Percentiles rank a stretch among this genome's conserved stretches.
These are phyloP conservation scores for Phascolomyces articulosus DNA, from an alignment of 371 early-diverging fungal species.

Conservation along the genomic window DNA sequence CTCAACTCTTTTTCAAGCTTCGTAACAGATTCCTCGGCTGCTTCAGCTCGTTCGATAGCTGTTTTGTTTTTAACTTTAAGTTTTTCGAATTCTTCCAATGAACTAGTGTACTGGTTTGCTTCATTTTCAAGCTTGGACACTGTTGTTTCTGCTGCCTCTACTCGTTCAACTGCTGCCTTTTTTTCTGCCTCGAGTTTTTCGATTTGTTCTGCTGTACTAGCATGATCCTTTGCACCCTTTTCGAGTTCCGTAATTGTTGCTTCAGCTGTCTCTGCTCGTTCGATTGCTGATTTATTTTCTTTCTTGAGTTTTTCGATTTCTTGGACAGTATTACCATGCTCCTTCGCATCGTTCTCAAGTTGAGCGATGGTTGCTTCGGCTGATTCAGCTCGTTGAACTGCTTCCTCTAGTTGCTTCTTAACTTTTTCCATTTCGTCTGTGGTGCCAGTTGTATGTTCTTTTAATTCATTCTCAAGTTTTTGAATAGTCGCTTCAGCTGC, in stretches of 20 bases:
- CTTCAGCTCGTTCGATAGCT: background rate
- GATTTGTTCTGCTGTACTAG: no score
- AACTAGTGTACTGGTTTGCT: no score
- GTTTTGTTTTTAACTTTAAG: conserved; percentile 14
- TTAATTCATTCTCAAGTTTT: conserved; percentile 13
- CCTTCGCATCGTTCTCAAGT: conserved; percentile 14
- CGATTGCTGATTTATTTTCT: background rate
- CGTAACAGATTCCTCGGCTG: conserved; percentile 9
- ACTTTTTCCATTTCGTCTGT: conserved; percentile 19
- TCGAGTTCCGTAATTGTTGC: conserved; percentile 12
- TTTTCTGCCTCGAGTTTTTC: no score
- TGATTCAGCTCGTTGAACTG: conserved; percentile 2
- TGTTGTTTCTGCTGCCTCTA: no score
- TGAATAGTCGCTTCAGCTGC: conserved; percentile 15
- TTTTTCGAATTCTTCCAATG: conserved; percentile 21
- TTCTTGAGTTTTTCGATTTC: conserved; percentile 24
- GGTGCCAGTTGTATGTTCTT: conserved; percentile 9
- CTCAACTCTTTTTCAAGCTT: conserved; percentile 15
- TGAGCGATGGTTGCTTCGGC: conserved; percentile 12
- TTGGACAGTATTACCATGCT: conserved; percentile 8
- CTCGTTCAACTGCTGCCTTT: no score
- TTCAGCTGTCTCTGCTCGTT: conserved; percentile 3
- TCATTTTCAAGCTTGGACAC: no score
- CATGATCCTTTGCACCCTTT: no score
- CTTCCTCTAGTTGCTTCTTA: conserved; percentile 12